These are phyloP conservation scores for Sindora glabra DNA, from an alignment of 306 rosid species.

Conservation along the genomic window DNA sequence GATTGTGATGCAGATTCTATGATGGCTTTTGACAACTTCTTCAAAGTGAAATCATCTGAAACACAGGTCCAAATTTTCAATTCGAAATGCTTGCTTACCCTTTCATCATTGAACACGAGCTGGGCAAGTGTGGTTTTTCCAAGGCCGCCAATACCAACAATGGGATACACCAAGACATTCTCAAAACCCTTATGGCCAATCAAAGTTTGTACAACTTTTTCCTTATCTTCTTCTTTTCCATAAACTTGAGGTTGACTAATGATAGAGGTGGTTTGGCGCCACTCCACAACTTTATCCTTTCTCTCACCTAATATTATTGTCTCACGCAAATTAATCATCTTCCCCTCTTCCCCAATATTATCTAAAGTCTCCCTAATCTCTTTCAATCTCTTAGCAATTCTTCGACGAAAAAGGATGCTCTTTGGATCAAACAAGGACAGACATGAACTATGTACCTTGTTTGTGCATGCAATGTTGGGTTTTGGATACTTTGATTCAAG, in stretches of 20 bases:
- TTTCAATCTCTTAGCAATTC: neutral
- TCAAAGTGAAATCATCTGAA: neutral
- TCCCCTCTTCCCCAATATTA: neutral
- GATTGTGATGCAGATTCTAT: neutral
- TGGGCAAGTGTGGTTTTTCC: conserved; percentile 31
- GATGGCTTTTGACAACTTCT: conserved; percentile 1
- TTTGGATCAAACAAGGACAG: neutral
- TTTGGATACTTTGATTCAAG: neutral
- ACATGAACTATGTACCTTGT: neutral
- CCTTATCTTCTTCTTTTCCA: conserved; percentile 15
- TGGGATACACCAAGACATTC: conserved; percentile 11
- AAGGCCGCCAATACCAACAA: conserved; percentile 17
- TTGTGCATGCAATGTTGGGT: neutral
- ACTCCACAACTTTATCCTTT: neutral
- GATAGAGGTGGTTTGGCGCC: too few species aligned
- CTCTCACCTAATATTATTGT: neutral
- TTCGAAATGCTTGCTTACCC: neutral
- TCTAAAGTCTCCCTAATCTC: neutral
- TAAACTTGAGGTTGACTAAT: too few species aligned
- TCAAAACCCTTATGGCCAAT: neutral
- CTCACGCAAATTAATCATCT: neutral
- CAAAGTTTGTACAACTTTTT: neutral
- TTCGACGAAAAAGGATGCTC: neutral
- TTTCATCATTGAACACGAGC: conserved; percentile 16
- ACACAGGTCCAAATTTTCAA: conserved; percentile 19